A percentile compares a stretch with the other conserved stretches of the same genome.
phyloP scores from a whole-genome alignment of 2,329 filamentous ascomycete species.

The Alternaria incomplexa region DNA sequence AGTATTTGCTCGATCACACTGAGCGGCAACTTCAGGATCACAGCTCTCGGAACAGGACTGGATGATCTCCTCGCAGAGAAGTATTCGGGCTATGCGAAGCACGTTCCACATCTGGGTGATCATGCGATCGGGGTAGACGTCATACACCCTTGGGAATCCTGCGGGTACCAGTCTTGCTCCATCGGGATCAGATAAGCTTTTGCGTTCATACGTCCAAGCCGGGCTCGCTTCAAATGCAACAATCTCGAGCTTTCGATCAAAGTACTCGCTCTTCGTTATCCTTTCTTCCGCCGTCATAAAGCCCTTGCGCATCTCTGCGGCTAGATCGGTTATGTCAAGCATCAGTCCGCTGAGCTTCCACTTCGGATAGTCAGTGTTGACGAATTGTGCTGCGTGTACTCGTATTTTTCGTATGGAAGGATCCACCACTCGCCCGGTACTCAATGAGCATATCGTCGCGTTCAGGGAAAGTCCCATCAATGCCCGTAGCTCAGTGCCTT shows the following conservation, averaged over 20 bases:
- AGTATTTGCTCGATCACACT: conserved; percentile 9
- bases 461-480: conserved; percentile 33
- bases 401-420: conserved; percentile 26
- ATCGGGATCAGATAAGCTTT: conserved; percentile 2
- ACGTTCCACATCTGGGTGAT: conserved; percentile 43
- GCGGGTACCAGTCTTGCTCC: conserved; percentile 3
- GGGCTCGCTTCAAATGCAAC: conserved; percentile 29
- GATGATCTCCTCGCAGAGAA: conserved; percentile 38
- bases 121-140: conserved; percentile 37
- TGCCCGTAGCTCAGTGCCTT: conserved; percentile 17
- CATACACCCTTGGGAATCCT: conserved; percentile 24
- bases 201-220: conserved; percentile 18
- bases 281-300: conserved; percentile 18
- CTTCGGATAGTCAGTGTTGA: conserved; percentile 36
- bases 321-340: conserved; percentile 34
- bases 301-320: conserved; percentile 17
- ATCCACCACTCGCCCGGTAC: conserved; percentile 25
- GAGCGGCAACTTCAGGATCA: not conserved
- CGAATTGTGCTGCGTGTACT: conserved; percentile 24
- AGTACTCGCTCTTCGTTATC: conserved; percentile 17
- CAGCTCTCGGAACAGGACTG: conserved; percentile 2
- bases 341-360: conserved; percentile 37
- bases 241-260: conserved; percentile 32
- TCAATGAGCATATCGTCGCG: conserved; percentile 38
- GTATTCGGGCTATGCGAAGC: conserved; percentile 37